Evolutionary conservation across 345 rosid species (phyloP).

Genomic region (Corymbia maculata): DNA sequence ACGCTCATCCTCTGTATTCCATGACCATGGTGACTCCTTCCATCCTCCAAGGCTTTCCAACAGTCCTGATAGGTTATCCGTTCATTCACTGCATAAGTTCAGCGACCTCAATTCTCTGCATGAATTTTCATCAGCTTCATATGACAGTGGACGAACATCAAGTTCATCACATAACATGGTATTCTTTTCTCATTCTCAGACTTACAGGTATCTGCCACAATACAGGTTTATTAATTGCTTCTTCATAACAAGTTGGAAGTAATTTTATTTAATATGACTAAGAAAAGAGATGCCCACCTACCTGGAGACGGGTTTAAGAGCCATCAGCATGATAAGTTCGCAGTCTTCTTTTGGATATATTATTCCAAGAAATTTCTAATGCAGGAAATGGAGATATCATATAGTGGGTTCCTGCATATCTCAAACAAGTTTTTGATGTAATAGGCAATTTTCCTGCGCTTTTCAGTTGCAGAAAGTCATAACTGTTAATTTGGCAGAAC

Average conservation of each 20-base stretch:
- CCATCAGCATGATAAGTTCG: background rate
- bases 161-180: slow-evolving; percentile 53
- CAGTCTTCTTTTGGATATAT: background rate
- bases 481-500: background rate
- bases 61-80: slow-evolving; percentile 54
- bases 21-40: slow-evolving; percentile 38
- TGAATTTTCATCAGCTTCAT: slow-evolving; percentile 45
- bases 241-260: background rate
- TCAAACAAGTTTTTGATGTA: background rate
- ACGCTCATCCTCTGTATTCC: slow-evolving; percentile 18
- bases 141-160: slow-evolving; percentile 49
- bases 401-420: background rate
- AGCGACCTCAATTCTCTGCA: slow-evolving; percentile 22
- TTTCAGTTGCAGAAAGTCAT: background rate
- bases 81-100: slow-evolving; percentile 38
- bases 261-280: background rate
- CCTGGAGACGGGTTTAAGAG: background rate
- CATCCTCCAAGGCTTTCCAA: slow-evolving; percentile 36
- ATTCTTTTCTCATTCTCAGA: background rate
- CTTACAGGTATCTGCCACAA: background rate
- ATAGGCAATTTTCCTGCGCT: background rate
- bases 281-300: background rate
- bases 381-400: background rate
- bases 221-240: background rate
- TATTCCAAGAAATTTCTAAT: background rate